These are phyloP conservation scores for Hypsizygus marmoreus DNA, from an alignment of 768 basidiomycete genomes.

Conservation along the genomic window DNA sequence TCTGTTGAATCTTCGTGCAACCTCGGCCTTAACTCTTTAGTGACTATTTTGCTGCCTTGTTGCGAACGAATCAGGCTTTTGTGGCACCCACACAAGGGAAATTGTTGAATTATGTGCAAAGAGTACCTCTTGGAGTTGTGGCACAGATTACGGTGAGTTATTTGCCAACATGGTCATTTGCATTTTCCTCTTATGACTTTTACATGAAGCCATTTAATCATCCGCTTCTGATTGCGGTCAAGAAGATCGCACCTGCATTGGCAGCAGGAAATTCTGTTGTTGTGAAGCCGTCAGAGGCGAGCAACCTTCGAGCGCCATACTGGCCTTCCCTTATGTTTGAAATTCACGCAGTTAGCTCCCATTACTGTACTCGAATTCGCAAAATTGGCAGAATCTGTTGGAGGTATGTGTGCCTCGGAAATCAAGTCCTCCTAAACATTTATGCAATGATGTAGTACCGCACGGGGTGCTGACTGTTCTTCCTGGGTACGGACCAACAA, in stretches of 20 bases:
- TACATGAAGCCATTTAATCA: conserved; percentile 78
- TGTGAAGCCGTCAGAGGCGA: conserved; percentile 80
- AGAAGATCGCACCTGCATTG: conserved; percentile 85
- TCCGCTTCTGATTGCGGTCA: conserved; percentile 83
- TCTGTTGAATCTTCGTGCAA: conserved; percentile 5
- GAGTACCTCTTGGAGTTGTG: conserved; percentile 85
- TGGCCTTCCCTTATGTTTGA: conserved; percentile 1
- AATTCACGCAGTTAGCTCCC: conserved; percentile 56
- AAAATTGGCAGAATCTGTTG: conserved; percentile 61
- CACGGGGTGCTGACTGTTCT: conserved; percentile 71
- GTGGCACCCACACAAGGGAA: conserved; percentile 81
- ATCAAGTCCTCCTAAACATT: background rate
- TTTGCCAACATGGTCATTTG: background rate
- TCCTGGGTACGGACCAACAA: conserved; percentile 67
- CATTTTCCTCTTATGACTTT: background rate
- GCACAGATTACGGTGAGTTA: conserved; percentile 79
- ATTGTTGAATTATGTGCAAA: conserved; percentile 75
- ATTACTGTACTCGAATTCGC: conserved; percentile 80
- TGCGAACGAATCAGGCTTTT: conserved; percentile 69
- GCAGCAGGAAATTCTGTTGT: conserved; percentile 85
- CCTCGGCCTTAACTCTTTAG: conserved; percentile 33
- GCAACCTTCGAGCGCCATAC: conserved; percentile 1
- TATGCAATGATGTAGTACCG: conserved; percentile 55
- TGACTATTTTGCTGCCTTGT: conserved; percentile 74
- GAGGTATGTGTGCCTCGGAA: no score